These are phyloP conservation scores for Physocladia obscura DNA, from an alignment of 192 early-diverging fungal species.

Conservation along the genomic window DNA sequence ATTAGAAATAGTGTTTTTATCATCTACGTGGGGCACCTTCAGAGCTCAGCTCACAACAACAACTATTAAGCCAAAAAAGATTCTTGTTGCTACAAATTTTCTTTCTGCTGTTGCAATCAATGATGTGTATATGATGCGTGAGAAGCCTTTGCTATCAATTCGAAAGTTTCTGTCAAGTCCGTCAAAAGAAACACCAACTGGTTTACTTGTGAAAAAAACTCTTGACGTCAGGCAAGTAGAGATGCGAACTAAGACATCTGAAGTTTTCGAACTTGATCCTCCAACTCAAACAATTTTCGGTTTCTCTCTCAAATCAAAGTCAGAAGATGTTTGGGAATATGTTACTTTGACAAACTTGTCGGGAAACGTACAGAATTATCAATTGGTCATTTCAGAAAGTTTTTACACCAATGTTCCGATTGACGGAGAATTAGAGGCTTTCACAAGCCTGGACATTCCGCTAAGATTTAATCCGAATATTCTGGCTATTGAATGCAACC, in stretches of 20 bases:
- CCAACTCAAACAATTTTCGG: conserved; percentile 44
- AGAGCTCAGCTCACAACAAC: conserved; percentile 29
- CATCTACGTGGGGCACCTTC: conserved; percentile 44
- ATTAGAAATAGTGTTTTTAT: conserved; percentile 39
- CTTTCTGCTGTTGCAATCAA: conserved; percentile 40
- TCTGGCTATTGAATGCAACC: conserved; percentile 4
- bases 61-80: conserved; percentile 47
- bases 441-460: conserved; percentile 50
- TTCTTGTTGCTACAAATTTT: conserved; percentile 26
- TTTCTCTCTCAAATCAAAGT: neutral
- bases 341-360: conserved; percentile 52
- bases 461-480: conserved; percentile 30
- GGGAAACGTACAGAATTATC: conserved; percentile 36
- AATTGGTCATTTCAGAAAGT: conserved; percentile 39
- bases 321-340: conserved; percentile 42
- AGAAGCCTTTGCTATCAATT: conserved; percentile 30
- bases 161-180: conserved; percentile 34
- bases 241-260: conserved; percentile 31
- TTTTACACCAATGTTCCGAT: conserved; percentile 52
- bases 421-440: conserved; percentile 49
- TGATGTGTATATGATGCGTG: conserved; percentile 38
- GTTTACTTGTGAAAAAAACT: conserved; percentile 28
- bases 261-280: conserved; percentile 54
- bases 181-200: conserved; percentile 25
- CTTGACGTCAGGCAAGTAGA: neutral